phyloP scores from a whole-genome alignment of 768 basidiomycete species.

The Agaricus sinodeliciosus region DNA sequence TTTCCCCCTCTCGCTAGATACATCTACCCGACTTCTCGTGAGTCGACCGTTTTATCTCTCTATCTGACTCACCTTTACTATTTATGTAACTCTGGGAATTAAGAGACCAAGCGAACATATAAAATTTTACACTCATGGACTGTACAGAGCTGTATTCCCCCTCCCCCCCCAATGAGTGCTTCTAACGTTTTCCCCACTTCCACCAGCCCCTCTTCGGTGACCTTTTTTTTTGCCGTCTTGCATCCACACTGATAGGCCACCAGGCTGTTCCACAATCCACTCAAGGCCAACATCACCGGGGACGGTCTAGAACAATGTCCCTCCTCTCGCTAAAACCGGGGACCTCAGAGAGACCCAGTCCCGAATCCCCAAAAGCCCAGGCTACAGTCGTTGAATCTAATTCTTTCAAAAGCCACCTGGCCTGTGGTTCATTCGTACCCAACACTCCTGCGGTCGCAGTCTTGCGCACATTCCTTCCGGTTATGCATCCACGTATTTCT shows the following conservation, averaged over 20 bases:
- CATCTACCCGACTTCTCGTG: background rate
- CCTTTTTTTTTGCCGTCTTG: background rate
- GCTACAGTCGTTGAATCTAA: conserved; percentile 17
- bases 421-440: conserved; percentile 23
- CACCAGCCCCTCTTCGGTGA: background rate
- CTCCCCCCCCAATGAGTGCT: background rate
- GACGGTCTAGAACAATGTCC: conserved; percentile 20
- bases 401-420: conserved; percentile 16
- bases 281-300: background rate
- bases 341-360: conserved; percentile 13
- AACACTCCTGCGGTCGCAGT: conserved; percentile 4
- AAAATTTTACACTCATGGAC: background rate
- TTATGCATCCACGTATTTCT: background rate
- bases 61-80: background rate
- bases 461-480: conserved; percentile 4
- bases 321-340: conserved; percentile 22
- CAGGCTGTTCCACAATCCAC: background rate
- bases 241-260: background rate
- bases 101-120: background rate
- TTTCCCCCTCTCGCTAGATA: background rate
- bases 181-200: background rate
- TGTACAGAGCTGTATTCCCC: background rate
- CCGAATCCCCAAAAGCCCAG: conserved; percentile 20
- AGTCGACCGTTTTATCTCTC: background rate
- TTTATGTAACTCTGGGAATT: background rate